Percentiles rank a stretch among this genome's conserved stretches.
Evolutionary conservation across 2,329 filamentous ascomycete species (phyloP).

Genomic region (Geosmithia morbida): DNA sequence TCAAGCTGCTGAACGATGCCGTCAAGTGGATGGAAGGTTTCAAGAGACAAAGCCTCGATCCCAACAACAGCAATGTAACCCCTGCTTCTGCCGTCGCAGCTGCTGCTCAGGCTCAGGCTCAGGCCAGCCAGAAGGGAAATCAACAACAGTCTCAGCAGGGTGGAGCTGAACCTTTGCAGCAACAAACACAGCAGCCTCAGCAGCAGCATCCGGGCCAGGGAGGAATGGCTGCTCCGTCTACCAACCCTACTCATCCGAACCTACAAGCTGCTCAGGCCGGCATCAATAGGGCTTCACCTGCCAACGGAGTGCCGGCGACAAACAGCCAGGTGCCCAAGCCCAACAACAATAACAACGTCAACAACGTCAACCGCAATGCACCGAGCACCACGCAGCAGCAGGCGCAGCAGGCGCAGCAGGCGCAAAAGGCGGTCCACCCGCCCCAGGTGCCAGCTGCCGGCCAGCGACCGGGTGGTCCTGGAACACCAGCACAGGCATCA

Average conservation of each 20-base stretch:
- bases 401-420: background rate
- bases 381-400: slow-evolving; percentile 1
- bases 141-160: background rate
- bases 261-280: background rate
- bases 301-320: background rate
- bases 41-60: background rate
- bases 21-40: slow-evolving; percentile 3
- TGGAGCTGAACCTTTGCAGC: background rate
- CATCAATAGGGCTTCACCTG: slow-evolving; percentile 1
- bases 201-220: background rate
- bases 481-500: background rate
- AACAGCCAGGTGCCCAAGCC: background rate
- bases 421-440: background rate
- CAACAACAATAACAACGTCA: background rate
- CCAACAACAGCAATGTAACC: background rate
- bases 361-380: background rate
- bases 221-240: background rate
- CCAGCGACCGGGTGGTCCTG: background rate
- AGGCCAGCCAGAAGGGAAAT: background rate
- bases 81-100: background rate
- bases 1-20: slow-evolving; percentile 1
- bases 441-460: background rate
- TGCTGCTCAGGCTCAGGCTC: background rate
- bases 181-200: background rate
- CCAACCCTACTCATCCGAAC: background rate